Conservation (phyloP, 176 grass and related monocot genomes). For the Chloris gayana region DNA sequence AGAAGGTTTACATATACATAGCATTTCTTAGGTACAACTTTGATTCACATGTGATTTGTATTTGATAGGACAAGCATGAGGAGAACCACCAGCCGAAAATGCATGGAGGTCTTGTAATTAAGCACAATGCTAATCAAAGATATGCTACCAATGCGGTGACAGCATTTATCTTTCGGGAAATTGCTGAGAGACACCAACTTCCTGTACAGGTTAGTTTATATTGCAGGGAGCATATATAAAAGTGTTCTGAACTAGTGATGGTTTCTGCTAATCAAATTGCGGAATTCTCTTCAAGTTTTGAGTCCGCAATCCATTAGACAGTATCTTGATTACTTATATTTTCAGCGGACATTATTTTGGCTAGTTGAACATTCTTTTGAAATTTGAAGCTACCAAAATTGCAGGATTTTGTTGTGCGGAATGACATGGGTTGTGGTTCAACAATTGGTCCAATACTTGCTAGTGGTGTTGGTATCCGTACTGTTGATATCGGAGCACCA, state of each 20-base stretch:
- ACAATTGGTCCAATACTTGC: slow-evolving; percentile 97
- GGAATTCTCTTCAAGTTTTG: background rate
- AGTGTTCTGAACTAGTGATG: background rate
- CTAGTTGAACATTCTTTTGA: background rate
- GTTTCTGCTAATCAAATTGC: background rate
- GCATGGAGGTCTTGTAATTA: slow-evolving; percentile 96
- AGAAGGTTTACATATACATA: background rate
- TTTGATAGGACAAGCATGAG: slow-evolving; percentile 93
- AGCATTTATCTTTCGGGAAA: slow-evolving; percentile 83
- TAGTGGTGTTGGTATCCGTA: slow-evolving; percentile 87
- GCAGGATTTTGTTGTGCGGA: slow-evolving; percentile 98
- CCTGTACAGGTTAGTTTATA: slow-evolving; percentile 74
- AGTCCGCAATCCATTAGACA: background rate
- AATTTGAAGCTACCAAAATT: background rate
- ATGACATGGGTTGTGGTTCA: slow-evolving; percentile 90
- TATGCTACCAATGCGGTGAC: slow-evolving; percentile 97
- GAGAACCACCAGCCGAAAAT: slow-evolving; percentile 97
- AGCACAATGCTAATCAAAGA: slow-evolving; percentile 94
- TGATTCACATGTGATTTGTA: background rate
- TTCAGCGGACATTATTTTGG: background rate
- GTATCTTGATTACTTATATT: background rate
- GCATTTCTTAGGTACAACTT: slow-evolving; percentile 1
- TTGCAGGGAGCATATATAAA: background rate
- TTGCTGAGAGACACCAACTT: slow-evolving; percentile 77
- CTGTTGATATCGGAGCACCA: slow-evolving; percentile 85